A percentile compares a stretch with the other conserved stretches of the same genome.
These are phyloP conservation scores for Syncephalastrum monosporum DNA, from an alignment of 371 early-diverging fungal genomes.

Conservation along the genomic window DNA sequence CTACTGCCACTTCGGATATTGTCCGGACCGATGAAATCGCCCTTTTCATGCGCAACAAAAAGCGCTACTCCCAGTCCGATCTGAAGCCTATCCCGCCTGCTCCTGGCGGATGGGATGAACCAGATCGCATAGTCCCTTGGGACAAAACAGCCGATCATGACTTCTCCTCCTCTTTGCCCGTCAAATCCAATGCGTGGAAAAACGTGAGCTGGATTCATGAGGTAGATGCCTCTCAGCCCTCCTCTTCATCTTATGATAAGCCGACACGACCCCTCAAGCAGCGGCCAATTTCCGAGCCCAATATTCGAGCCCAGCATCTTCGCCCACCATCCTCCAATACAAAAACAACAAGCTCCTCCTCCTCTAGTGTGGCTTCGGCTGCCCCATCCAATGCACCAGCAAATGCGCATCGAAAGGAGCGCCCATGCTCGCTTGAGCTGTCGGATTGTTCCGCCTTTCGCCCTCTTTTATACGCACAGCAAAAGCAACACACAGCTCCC, in stretches of 20 bases:
- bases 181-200: slow-evolving; percentile 8
- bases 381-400: background rate
- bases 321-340: slow-evolving; percentile 3
- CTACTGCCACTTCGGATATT: background rate
- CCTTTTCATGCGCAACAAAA: slow-evolving; percentile 28
- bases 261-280: no score
- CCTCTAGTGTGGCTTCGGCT: slow-evolving; percentile 1
- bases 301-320: background rate
- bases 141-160: slow-evolving; percentile 15
- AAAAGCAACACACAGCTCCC: background rate
- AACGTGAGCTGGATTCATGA: slow-evolving; percentile 12
- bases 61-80: slow-evolving; percentile 14
- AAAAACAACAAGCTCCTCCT: background rate
- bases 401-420: background rate
- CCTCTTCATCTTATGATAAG: no score
- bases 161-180: slow-evolving; percentile 16
- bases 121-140: slow-evolving; percentile 27
- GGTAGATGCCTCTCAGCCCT: background rate
- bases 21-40: slow-evolving; percentile 25
- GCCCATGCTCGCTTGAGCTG: no score
- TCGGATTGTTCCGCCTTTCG: background rate
- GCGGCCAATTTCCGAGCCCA: no score
- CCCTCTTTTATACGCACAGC: background rate
- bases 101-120: slow-evolving; percentile 29
- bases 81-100: slow-evolving; percentile 24